These are phyloP conservation scores for Pyracantha coccinea DNA, from an alignment of 331 rosid genomes.

Conservation along the genomic window DNA sequence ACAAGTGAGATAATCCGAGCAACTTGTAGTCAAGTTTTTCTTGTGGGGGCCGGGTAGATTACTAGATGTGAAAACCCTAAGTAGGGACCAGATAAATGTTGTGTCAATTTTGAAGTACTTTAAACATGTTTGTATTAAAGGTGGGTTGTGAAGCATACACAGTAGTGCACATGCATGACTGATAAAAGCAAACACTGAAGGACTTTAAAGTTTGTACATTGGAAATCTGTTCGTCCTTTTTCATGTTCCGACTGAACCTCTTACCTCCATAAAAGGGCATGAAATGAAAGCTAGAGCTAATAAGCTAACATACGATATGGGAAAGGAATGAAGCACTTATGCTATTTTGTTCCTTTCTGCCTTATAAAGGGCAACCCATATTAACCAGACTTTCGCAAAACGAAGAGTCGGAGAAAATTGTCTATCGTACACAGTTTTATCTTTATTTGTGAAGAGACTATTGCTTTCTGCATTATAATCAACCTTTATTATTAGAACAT, in stretches of 20 bases:
- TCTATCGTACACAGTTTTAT: too few species aligned
- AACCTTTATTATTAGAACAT: not conserved
- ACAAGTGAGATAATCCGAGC: not conserved
- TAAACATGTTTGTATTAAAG: not conserved
- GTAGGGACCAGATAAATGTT: not conserved
- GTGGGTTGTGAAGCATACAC: not conserved
- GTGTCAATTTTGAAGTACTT: not conserved
- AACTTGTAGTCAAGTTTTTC: not conserved
- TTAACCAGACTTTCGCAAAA: too few species aligned
- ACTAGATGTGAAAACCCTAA: not conserved
- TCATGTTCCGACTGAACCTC: conserved; percentile 2
- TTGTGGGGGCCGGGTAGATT: too few species aligned
- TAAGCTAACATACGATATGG: not conserved
- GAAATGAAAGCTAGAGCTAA: not conserved
- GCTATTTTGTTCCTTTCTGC: not conserved
- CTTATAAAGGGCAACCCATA: not conserved
- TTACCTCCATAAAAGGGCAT: not conserved
- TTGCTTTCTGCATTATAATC: too few species aligned
- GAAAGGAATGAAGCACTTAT: not conserved
- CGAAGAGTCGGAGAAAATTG: too few species aligned
- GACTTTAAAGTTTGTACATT: not conserved
- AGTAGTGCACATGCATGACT: not conserved
- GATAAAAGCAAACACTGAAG: not conserved
- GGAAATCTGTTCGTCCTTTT: not conserved
- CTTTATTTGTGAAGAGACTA: too few species aligned